phyloP scores from a whole-genome alignment of 768 basidiomycete species.

The Amanita brunnescens region DNA sequence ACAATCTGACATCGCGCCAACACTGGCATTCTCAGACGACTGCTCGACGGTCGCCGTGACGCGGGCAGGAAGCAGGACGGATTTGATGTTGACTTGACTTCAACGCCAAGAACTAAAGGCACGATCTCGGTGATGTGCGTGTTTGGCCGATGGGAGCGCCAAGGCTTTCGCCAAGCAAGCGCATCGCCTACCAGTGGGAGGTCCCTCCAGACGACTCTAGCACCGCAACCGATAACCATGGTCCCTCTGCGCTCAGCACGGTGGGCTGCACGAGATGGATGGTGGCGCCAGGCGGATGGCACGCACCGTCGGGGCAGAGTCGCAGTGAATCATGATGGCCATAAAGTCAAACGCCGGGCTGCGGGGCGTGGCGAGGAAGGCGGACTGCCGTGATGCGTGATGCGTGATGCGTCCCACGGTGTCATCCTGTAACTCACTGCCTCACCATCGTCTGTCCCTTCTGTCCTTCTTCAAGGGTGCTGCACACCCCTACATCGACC shows the following conservation, averaged over 20 bases:
- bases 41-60: conserved; percentile 27
- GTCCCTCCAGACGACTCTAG: conserved; percentile 63
- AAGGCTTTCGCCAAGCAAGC: conserved; percentile 91
- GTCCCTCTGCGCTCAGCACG: conserved; percentile 94
- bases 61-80: conserved; percentile 31
- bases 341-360: no score
- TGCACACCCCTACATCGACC: no score
- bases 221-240: conserved; percentile 98
- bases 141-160: conserved; percentile 97
- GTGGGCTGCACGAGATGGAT: conserved; percentile 99
- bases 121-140: conserved; percentile 99
- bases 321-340: no score
- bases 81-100: conserved; percentile 32
- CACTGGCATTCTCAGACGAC: conserved; percentile 22
- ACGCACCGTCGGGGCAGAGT: no score
- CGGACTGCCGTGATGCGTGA: no score
- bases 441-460: no score
- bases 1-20: conserved; percentile 83
- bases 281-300: no score
- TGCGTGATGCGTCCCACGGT: no score
- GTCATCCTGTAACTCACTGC: no score
- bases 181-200: conserved; percentile 93
- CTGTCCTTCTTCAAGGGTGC: no score
- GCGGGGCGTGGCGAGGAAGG: no score
- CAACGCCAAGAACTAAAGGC: conserved; percentile 91